Base-by-base conservation (phyloP, 192 early-diverging fungal species). In the Gryganskiella cystojenkinii region DNA sequence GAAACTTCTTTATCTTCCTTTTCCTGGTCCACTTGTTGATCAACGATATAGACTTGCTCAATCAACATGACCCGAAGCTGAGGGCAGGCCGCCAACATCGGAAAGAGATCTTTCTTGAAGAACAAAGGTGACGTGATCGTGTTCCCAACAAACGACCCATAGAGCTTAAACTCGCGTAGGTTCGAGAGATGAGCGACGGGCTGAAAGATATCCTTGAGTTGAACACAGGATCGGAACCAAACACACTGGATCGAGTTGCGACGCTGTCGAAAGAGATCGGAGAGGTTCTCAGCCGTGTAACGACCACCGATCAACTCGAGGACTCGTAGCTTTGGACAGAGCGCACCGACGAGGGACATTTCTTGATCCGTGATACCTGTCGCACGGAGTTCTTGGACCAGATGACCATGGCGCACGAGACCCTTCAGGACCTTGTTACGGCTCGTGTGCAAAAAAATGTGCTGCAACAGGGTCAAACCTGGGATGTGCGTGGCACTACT, bases 81-180 rank as follows among this genome's bases (percentile, higher is more conserved):
- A 37, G 67, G 74, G 20, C 74, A 78, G 22, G 40, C 37, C 13
- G 34, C 37, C 17, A 78, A 61, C 54, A 78, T 50, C 0, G 74
- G 74, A 17, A 69, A 69, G 17, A 78, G 27, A 5, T 78, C 74
- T 24, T 54, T 65, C 42, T 78, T 59, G 33, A 78, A 78, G 44
- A 78, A 78, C 31, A 64, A 64, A 0, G 74, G 74, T n/a, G 74
- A 78, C 4, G 66, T 78, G 42, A 78, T 78, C 14, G 74, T 78
- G 56, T 78, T 78, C n/a, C 74, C 74, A 1, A 78, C 74, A 51
- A 68, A 78, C 19, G 74, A 78, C 4, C 74, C 74, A 64, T 78
- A 55, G 40, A 78, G 50, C n/a, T 69, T 66, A 68, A 78, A 78
- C 24, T 64, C 74, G 5, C 61, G 60, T 55, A 78, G 19, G 43